A percentile compares a stretch with the other conserved stretches of the same genome.
Conservation (phyloP, 2,329 filamentous ascomycete species). For the Paraconiothyrium sp. region DNA sequence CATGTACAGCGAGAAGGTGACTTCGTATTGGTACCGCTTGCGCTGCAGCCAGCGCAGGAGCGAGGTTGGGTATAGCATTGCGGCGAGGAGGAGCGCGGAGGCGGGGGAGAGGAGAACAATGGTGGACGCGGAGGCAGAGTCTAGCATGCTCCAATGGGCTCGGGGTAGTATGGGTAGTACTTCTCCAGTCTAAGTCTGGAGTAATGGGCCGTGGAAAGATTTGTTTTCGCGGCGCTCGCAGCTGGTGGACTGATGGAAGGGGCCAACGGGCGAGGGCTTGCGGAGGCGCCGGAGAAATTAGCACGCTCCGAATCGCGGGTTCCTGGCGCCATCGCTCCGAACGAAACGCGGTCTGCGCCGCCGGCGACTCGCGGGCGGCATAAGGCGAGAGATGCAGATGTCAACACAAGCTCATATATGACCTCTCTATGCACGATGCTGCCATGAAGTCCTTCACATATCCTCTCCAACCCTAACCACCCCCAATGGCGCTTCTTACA, state of each 20-base stretch:
- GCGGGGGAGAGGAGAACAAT: slow-evolving; percentile 47
- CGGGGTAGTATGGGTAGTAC: background rate
- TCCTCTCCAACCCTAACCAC: slow-evolving; percentile 18
- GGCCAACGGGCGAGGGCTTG: background rate
- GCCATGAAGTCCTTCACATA: slow-evolving; percentile 23
- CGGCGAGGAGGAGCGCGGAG: slow-evolving; percentile 53
- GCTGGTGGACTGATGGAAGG: slow-evolving; percentile 11
- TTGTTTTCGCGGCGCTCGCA: background rate
- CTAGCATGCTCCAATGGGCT: slow-evolving; percentile 32
- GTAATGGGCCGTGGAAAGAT: slow-evolving; percentile 1
- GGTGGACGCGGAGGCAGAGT: slow-evolving; percentile 48
- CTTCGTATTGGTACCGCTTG: slow-evolving; percentile 98
- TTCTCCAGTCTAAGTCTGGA: background rate
- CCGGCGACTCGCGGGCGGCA: background rate
- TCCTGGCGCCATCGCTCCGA: slow-evolving; percentile 15
- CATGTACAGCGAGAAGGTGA: slow-evolving; percentile 97
- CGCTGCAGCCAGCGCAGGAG: slow-evolving; percentile 87
- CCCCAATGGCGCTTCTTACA: slow-evolving; percentile 23
- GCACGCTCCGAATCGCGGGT: slow-evolving; percentile 25
- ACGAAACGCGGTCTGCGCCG: slow-evolving; percentile 12
- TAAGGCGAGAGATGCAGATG: background rate
- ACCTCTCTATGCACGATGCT: slow-evolving; percentile 25
- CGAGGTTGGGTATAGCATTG: slow-evolving; percentile 59
- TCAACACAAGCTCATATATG: background rate
- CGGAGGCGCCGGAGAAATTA: slow-evolving; percentile 19